These are phyloP conservation scores for Fusarium odoratissimum DNA, from an alignment of 2,329 filamentous ascomycete genomes.

Conservation along the genomic window DNA sequence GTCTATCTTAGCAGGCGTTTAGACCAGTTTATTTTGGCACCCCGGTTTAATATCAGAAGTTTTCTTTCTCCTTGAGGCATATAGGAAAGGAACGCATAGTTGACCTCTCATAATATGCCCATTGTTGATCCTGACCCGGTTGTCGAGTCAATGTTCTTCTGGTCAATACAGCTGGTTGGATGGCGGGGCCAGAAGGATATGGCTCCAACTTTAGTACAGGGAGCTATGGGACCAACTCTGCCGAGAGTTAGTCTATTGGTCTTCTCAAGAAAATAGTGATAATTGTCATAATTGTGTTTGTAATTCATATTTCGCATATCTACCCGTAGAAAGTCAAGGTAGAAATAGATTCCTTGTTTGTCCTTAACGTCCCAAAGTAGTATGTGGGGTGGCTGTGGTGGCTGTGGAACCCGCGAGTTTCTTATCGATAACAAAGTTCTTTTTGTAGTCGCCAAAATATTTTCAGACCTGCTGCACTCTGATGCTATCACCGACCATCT, in stretches of 20 bases:
- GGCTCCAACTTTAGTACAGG: not conserved
- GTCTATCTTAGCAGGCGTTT: not conserved
- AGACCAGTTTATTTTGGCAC: not conserved
- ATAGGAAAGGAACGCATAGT: not conserved
- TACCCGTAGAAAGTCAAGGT: not conserved
- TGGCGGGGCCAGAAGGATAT: not conserved
- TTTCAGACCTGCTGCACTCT: slow-evolving; percentile 43
- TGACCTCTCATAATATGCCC: no score
- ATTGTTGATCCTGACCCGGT: not conserved
- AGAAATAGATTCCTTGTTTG: not conserved
- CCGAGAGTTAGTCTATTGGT: not conserved
- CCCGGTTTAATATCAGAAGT: not conserved
- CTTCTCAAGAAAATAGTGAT: not conserved
- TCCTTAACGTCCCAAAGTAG: not conserved
- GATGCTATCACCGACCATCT: slow-evolving; percentile 33
- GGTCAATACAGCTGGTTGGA: not conserved
- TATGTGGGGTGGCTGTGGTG: not conserved
- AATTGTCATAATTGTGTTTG: not conserved
- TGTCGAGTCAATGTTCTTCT: not conserved
- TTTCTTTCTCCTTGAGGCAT: not conserved
- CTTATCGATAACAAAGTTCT: slow-evolving; percentile 50
- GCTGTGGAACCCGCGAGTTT: not conserved
- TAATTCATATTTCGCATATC: not conserved
- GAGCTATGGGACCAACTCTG: not conserved
- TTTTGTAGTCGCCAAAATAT: slow-evolving; percentile 47